phyloP scores from a whole-genome alignment of 2,329 filamentous ascomycete genomes.

The Fusarium algeriense region DNA sequence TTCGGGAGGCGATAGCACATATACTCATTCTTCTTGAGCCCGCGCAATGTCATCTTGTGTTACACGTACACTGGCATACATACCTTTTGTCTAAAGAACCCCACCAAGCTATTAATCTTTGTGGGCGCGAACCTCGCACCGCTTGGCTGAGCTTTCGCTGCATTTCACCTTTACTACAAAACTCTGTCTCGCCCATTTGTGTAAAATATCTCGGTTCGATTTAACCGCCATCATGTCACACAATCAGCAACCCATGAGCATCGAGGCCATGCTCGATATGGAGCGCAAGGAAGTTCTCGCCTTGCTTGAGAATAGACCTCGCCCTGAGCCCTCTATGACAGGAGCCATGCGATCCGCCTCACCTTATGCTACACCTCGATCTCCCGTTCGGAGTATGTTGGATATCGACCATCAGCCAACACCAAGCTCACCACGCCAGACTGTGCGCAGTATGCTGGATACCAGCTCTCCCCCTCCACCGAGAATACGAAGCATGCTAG shows the following conservation, averaged over 20 bases:
- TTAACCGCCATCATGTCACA: constrained; percentile 50
- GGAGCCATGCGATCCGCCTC: constrained; percentile 62
- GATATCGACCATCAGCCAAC: constrained; percentile 40
- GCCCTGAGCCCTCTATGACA: constrained; percentile 42
- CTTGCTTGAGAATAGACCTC: constrained; percentile 69
- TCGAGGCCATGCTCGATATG: constrained; percentile 82
- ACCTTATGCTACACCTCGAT: constrained; percentile 68
- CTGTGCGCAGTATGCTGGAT: constrained; percentile 67
- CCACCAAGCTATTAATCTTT: constrained; percentile 22
- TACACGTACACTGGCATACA: constrained; percentile 18
- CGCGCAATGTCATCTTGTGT: constrained; percentile 36
- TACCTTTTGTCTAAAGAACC: constrained; percentile 13
- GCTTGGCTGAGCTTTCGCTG: constrained; percentile 1
- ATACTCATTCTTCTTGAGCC: constrained; percentile 5
- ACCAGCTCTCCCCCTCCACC: constrained; percentile 55
- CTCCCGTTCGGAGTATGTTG: constrained; percentile 71
- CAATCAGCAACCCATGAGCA: constrained; percentile 70
- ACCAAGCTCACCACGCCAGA: constrained; percentile 57
- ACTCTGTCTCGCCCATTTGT: neutral
- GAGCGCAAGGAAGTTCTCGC: constrained; percentile 80
- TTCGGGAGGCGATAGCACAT: constrained; percentile 14
- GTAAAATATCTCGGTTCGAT: constrained; percentile 1
- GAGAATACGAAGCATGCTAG: constrained; percentile 66
- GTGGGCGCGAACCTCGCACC: constrained; percentile 19
- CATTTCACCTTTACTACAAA: constrained; percentile 4